phyloP scores from a whole-genome alignment of 2,329 filamentous ascomycete species.

The Leptographium lundbergii region DNA sequence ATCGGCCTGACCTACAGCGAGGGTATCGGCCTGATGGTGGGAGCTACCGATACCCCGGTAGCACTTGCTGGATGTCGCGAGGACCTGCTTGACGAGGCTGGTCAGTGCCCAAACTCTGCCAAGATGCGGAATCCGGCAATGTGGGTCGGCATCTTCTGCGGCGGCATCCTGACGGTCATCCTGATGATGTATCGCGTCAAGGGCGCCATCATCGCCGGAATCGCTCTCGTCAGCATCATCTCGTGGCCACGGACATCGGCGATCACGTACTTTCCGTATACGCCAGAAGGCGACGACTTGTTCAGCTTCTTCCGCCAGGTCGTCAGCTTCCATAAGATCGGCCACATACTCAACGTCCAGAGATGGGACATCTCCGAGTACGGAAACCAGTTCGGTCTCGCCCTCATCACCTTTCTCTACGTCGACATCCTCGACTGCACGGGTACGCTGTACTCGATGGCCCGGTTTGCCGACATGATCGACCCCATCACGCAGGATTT shows the following conservation, averaged over 20 bases:
- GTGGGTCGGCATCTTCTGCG: constrained; percentile 76
- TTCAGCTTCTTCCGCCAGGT: constrained; percentile 64
- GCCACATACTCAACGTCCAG: constrained; percentile 47
- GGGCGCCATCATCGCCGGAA: constrained; percentile 61
- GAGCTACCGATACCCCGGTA: constrained; percentile 54
- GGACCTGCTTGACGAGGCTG: constrained; percentile 32
- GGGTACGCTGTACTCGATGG: constrained; percentile 67
- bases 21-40: constrained; percentile 64
- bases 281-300: constrained; percentile 43
- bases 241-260: constrained; percentile 57
- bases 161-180: constrained; percentile 64
- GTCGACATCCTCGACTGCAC: constrained; percentile 70
- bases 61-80: constrained; percentile 61
- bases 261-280: constrained; percentile 63
- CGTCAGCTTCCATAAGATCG: constrained; percentile 58
- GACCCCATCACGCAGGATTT: constrained; percentile 60
- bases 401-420: constrained; percentile 65
- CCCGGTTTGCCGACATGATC: constrained; percentile 51
- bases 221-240: constrained; percentile 56
- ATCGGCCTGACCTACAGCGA: constrained; percentile 62
- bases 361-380: constrained; percentile 50
- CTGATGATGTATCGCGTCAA: constrained; percentile 70
- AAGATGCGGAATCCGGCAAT: constrained; percentile 66
- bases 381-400: constrained; percentile 51
- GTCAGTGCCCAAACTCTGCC: constrained; percentile 1